Base-by-base conservation (phyloP, 1,139 yeast species). In the Hansenula sp. region DNA sequence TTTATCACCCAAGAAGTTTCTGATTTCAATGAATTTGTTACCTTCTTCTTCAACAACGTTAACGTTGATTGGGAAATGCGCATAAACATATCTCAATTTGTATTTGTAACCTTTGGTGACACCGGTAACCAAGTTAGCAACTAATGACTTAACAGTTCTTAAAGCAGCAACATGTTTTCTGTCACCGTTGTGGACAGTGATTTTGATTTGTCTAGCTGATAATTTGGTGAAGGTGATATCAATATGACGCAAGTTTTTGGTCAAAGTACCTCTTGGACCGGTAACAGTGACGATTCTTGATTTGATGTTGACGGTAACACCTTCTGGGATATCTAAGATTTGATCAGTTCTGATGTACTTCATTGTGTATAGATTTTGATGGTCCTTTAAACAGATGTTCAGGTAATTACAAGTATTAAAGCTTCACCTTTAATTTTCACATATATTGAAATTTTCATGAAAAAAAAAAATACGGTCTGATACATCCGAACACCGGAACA, bases 51-150 rank as follows among this genome's bases (percentile, higher is more conserved):
- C 84, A 65, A 83, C 69, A 59, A 83, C 71, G 81, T 91, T 93
- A 63, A 93, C 97, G 76, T 94, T 93, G 77, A 94, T 94, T 72
- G 99, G 99, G 96, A 93, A 93, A 88, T 94, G 99, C 84, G 99
- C 99, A 72, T 93, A 94, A 61, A 93, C 99, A 74, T 90, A 91
- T 82, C 98, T 89, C 96, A 93, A 84, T 90, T 93, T 93, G 95
- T 93, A 93, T 78, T 86, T 84, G 96, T 78, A 93, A 74, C 99
- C 98, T 81, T 85, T 85, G 73, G 99, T 93, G 69, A 93, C 99
- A 86, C 99, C 99, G 60, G 88, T 88, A 77, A 93, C 76, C 83
- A 93, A 75, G 89, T 94, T 93, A 69, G 89, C 71, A 66, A 93
- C 79, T 70, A 93, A 79, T 61, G 98, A 88, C 79, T 90, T 90